Evolutionary conservation across 106 monocot species (phyloP).

Genomic region (Cymbidium sinense): DNA sequence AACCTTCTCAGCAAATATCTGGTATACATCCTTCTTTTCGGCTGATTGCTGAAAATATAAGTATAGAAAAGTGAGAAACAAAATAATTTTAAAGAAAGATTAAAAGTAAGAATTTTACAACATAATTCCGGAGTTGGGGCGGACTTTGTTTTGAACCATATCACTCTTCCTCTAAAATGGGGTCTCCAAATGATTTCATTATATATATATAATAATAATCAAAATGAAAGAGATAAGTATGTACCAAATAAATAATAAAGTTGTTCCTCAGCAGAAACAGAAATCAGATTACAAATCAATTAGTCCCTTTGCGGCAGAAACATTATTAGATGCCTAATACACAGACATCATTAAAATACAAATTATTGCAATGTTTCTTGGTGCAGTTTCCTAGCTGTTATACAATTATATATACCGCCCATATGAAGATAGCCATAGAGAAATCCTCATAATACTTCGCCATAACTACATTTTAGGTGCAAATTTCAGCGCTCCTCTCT

Average conservation of each 20-base stretch:
- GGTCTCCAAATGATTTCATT: background rate
- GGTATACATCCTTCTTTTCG: constrained; percentile 64
- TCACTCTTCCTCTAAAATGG: background rate
- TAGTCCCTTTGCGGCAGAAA: background rate
- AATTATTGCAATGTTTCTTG: background rate
- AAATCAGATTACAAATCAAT: background rate
- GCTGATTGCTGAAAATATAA: constrained; percentile 49
- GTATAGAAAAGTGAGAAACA: background rate
- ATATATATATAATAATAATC: background rate
- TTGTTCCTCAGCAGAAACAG: background rate
- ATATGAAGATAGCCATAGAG: background rate
- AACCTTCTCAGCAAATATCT: constrained; percentile 92
- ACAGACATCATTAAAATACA: background rate
- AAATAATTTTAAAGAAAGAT: background rate
- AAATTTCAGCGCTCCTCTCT: background rate
- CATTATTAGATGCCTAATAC: background rate
- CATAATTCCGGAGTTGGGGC: background rate
- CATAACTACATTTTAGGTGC: background rate
- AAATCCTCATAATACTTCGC: background rate
- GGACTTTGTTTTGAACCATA: too few relatives aligned
- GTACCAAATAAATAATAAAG: background rate
- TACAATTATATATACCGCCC: background rate
- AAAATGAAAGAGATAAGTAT: too few relatives aligned
- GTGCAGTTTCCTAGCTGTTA: background rate
- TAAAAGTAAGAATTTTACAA: background rate